A percentile compares a stretch with the other conserved stretches of the same genome.
Evolutionary conservation across 2,329 filamentous ascomycete species (phyloP).

Genomic region (Ophiostoma angusticollis): DNA sequence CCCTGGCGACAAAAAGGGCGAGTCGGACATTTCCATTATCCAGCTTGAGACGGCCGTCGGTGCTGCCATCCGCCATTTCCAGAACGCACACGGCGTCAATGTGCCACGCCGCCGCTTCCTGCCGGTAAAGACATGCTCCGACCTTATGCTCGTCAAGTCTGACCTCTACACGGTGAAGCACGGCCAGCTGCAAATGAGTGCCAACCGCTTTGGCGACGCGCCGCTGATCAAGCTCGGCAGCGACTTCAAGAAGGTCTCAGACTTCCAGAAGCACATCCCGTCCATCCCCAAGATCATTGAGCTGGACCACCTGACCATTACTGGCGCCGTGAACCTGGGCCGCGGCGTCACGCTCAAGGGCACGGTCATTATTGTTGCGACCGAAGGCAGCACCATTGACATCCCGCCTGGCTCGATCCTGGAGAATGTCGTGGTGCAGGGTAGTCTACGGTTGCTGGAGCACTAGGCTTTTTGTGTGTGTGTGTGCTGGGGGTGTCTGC

Average conservation of each 20-base stretch:
- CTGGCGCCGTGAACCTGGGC: constrained; percentile 90
- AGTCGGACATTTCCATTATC: constrained; percentile 92
- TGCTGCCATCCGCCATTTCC: constrained; percentile 96
- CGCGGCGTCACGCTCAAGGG: constrained; percentile 94
- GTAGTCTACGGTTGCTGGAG: constrained; percentile 67
- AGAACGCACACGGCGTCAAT: constrained; percentile 97
- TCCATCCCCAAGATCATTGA: constrained; percentile 86
- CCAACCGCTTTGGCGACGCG: constrained; percentile 88
- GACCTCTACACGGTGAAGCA: constrained; percentile 98
- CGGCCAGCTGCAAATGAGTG: constrained; percentile 93
- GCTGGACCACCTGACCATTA: constrained; percentile 92
- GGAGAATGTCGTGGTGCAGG: constrained; percentile 98
- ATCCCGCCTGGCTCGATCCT: constrained; percentile 92
- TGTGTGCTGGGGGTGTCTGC: too few relatives aligned
- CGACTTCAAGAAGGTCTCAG: constrained; percentile 99
- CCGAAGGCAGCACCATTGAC: constrained; percentile 95
- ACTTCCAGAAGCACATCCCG: constrained; percentile 78
- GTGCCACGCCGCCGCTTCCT: constrained; percentile 95
- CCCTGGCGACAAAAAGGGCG: constrained; percentile 97
- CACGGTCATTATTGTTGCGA: constrained; percentile 97
- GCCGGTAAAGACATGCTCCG: constrained; percentile 99
- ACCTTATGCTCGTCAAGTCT: constrained; percentile 99
- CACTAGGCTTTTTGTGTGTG: constrained; percentile 33
- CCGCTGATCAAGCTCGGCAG: constrained; percentile 96
- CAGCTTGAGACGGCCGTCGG: constrained; percentile 98